Evolutionary conservation across 2,329 filamentous ascomycete genomes (phyloP).

Genomic region (Stagonosporopsis vannaccii): DNA sequence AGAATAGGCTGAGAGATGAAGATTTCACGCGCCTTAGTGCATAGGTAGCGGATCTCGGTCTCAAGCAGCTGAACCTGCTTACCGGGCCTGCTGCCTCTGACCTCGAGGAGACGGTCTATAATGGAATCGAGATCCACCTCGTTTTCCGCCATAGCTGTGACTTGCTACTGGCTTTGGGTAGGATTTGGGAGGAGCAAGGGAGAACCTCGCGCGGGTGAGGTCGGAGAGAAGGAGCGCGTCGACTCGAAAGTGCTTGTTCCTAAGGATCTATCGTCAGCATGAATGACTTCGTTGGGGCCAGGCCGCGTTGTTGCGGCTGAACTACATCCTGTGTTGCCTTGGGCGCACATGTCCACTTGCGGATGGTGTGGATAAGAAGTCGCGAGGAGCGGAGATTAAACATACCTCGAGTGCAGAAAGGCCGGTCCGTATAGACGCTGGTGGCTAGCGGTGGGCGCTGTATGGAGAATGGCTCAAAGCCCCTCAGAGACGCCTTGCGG

Average conservation of each 20-base stretch:
- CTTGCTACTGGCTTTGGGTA: constrained; percentile 43
- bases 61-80: constrained; percentile 98
- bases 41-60: constrained; percentile 94
- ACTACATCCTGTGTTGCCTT: constrained; percentile 17
- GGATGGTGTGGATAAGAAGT: not conserved
- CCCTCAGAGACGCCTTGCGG: constrained; percentile 49
- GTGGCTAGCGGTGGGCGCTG: constrained; percentile 34
- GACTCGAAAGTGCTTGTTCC: constrained; percentile 28
- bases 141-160: constrained; percentile 74
- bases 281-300: constrained; percentile 12
- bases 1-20: constrained; percentile 99
- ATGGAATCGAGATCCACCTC: constrained; percentile 99
- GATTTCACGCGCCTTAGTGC: constrained; percentile 98
- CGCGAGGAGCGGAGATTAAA: constrained; percentile 15
- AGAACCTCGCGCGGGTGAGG: constrained; percentile 44
- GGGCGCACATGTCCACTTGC: constrained; percentile 3
- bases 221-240: constrained; percentile 36
- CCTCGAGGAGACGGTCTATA: constrained; percentile 97
- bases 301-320: constrained; percentile 23
- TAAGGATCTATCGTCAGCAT: constrained; percentile 33
- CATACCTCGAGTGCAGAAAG: constrained; percentile 41
- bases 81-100: constrained; percentile 94
- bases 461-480: constrained; percentile 50
- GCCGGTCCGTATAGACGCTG: constrained; percentile 30
- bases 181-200: constrained; percentile 40